Evolutionary conservation across 257 asterid genomes (phyloP).

Genomic region (Voacanga thouarsii): DNA sequence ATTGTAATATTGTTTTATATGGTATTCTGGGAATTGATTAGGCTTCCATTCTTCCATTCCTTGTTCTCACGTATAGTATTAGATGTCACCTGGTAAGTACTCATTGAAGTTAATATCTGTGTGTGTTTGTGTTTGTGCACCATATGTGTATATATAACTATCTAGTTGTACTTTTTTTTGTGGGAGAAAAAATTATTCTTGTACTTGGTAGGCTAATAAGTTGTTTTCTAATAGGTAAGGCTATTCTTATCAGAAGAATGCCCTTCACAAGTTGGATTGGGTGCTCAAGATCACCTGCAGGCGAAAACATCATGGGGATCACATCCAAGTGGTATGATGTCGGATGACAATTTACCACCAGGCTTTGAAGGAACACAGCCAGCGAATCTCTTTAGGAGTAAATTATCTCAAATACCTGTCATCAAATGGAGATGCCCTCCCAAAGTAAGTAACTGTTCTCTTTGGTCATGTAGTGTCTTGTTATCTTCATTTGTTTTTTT

Average conservation of each 20-base stretch:
- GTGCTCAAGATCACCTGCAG: conserved; percentile 81
- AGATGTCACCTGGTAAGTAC: neutral
- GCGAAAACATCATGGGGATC: conserved; percentile 57
- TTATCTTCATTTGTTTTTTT: neutral
- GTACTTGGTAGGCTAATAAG: neutral
- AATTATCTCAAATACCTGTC: conserved; percentile 64
- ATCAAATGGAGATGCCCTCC: conserved; percentile 75
- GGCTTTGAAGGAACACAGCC: conserved; percentile 79
- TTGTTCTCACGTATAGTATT: neutral
- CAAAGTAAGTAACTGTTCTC: conserved; percentile 43
- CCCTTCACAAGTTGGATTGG: conserved; percentile 75
- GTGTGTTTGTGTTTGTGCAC: neutral
- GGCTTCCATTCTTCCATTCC: neutral
- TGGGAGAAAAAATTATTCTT: too few relatives aligned
- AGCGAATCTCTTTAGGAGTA: conserved; percentile 40
- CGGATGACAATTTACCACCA: conserved; percentile 82
- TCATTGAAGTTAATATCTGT: neutral
- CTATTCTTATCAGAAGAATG: conserved; percentile 76
- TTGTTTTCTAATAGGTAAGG: conserved; percentile 52
- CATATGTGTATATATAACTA: neutral
- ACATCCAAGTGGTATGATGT: conserved; percentile 37
- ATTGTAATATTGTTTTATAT: neutral
- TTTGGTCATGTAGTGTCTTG: neutral
- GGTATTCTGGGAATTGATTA: neutral
- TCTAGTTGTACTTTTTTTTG: neutral